Base-by-base conservation (phyloP, 2,329 filamentous ascomycete species). In the Phaeosphaeriaceae sp. region DNA sequence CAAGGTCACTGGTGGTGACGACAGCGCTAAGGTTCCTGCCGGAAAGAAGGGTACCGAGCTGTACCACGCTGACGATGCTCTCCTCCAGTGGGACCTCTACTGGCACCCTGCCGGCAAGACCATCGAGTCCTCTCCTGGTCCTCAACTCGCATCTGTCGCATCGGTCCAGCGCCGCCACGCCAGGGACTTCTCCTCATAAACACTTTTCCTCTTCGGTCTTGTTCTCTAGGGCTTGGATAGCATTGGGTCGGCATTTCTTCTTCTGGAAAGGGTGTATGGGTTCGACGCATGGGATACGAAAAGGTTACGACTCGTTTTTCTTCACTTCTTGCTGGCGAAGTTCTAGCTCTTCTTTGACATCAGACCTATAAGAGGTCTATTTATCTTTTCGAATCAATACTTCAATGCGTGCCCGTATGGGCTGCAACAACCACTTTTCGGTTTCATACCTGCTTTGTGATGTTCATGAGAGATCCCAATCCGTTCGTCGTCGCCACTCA, bases 41-140 rank as follows among this genome's bases (percentile, higher is more conserved):
- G 73, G 74, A 31, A 65, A 64, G 58, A 70, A 70, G 65, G 74
- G 66, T 22, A 75, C 72, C 1, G 66, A 72, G 57, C 65, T 76
- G 25, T 75, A 75, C 66, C 51, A 56, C 0, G 51, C 62, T 9
- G 57, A 58, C 22, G 74, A 76, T 45, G 57, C 56, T n/a, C 68
- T 73, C 24, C 66, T 75, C 17, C 56, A 64, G 44, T 74, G 64
- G 62, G 60, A 74, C 46, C 54, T 74, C 1, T 75, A 74, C 71
- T 67, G 66, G 67, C 72, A 75, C 63, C 46, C 59, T 2, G 67
- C 70, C 9, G 66, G 61, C 24, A 61, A 69, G 63, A 69, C 65
- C 10, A 53, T 73, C 36, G 27, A 49, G 2, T 57, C 57, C 45
- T 62, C 68, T 31, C 68, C 71, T 11, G 71, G 71, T 13, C 68